phyloP scores from a whole-genome alignment of 306 rosid species.

The Abrus precatorius region DNA sequence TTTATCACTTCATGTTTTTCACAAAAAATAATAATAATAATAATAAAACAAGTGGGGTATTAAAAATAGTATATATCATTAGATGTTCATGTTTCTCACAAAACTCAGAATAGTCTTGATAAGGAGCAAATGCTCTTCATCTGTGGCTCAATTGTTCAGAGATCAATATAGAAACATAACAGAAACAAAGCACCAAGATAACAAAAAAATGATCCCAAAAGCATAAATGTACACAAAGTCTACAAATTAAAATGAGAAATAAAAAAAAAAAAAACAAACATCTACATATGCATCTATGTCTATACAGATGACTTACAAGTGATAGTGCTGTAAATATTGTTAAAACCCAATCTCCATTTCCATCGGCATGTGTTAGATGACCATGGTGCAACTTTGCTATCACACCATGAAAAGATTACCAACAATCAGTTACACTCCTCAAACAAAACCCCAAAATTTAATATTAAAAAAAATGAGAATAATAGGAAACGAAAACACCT shows the following conservation, averaged over 20 bases:
- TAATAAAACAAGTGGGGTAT: neutral
- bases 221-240: constrained; percentile 15
- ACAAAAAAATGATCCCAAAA: neutral
- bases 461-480: neutral
- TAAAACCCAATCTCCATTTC: constrained; percentile 97
- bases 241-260: constrained; percentile 21
- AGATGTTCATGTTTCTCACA: constrained; percentile 4
- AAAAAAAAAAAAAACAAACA: neutral
- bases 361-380: constrained; percentile 87
- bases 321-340: constrained; percentile 86
- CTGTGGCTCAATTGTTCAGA: constrained; percentile 23
- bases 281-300: neutral
- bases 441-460: constrained; percentile 35
- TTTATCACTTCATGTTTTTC: neutral
- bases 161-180: constrained; percentile 3
- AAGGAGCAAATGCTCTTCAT: constrained; percentile 28
- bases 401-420: constrained; percentile 45
- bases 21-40: neutral
- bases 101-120: constrained; percentile 20
- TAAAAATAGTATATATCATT: constrained; percentile 1
- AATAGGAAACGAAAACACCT: constrained; percentile 16
- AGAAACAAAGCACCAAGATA: constrained; percentile 2
- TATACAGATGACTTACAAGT: constrained; percentile 69
- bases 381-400: constrained; percentile 97
- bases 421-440: constrained; percentile 21